Base-by-base conservation (phyloP, 805 yeast species). In the Suhomyces tanzawaensis region DNA sequence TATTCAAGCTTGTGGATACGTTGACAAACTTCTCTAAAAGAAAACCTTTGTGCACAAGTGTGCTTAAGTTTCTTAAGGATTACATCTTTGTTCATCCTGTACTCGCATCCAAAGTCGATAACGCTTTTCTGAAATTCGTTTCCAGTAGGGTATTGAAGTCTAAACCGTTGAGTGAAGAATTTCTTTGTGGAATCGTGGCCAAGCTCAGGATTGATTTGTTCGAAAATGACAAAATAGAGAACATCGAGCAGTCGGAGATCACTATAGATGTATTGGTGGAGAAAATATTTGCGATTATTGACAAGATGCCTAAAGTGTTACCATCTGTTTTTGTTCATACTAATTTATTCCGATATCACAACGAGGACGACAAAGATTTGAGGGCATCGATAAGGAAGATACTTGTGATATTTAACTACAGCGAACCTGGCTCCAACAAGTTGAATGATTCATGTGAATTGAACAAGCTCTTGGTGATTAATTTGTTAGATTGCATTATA, bases 391-490 rank as follows among this genome's bases (percentile, higher is more conserved):
- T 53, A 15, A 34, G 34, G 23, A 16, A 23, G 1, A 27, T 48
- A n/a, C 21, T 41, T 38, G 21, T 28, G 12, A 30, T 46, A 1
- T 53, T 53, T 35, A 45, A 44, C 24, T 23, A 32, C 40, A 14
- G 19, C 6, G 19, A 13, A 16, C 18, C 11, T 13, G 7, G 30
- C n/a, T 44, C 36, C 7, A 29, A 40, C 40, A 48, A 49, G 41
- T 24, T 53, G 7, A 21, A 37, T 17, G 41, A 36, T 3, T 17
- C 16, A 6, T 31, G 45, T 12, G 45, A 59, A 7, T 57, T 74
- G 31, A 76, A 76, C 50, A 69, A 71, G 45, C 58, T 69, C 14
- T 48, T 77, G 36, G 40, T 71, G 4, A 65, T 68, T 52, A 62
- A 58, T 29, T 16, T 75, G 0, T 14, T 73, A 25, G 81, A 76